These are phyloP conservation scores for Coemansia sp. DNA, from an alignment of 192 early-diverging fungal species.

Conservation along the genomic window DNA sequence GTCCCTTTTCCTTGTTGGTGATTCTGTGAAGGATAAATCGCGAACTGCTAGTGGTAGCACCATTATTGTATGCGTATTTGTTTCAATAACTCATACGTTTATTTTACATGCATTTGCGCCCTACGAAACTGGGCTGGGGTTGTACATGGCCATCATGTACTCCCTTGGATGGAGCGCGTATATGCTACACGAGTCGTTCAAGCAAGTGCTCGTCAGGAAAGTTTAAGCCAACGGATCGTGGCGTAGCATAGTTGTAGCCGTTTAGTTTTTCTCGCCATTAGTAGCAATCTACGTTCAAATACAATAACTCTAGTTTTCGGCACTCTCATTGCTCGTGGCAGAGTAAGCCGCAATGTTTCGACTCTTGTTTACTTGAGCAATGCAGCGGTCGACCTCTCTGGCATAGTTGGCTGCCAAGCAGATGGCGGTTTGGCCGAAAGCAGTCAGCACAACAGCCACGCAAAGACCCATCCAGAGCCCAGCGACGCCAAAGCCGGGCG, in stretches of 20 bases:
- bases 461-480: constrained; percentile 58
- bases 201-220: neutral
- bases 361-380: constrained; percentile 21
- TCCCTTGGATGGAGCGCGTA: neutral
- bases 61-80: neutral
- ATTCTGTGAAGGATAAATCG: too few species aligned
- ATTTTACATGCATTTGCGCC: neutral
- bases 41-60: neutral
- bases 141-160: neutral
- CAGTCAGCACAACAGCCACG: constrained; percentile 35
- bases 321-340: neutral
- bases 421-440: constrained; percentile 30
- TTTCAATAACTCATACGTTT: neutral
- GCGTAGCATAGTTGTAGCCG: too few species aligned
- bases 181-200: neutral
- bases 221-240: neutral
- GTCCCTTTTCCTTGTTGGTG: neutral
- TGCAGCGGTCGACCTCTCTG: constrained; percentile 36
- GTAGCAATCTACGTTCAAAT: neutral
- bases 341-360: neutral
- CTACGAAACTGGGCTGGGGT: neutral
- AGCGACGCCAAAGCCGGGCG: constrained; percentile 33
- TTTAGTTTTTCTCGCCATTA: neutral
- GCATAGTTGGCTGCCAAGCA: constrained; percentile 29
- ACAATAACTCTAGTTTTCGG: neutral